Evolutionary conservation across 495 filamentous ascomycete genomes (phyloP).

Genomic region (Hyaloscypha finlandica): DNA sequence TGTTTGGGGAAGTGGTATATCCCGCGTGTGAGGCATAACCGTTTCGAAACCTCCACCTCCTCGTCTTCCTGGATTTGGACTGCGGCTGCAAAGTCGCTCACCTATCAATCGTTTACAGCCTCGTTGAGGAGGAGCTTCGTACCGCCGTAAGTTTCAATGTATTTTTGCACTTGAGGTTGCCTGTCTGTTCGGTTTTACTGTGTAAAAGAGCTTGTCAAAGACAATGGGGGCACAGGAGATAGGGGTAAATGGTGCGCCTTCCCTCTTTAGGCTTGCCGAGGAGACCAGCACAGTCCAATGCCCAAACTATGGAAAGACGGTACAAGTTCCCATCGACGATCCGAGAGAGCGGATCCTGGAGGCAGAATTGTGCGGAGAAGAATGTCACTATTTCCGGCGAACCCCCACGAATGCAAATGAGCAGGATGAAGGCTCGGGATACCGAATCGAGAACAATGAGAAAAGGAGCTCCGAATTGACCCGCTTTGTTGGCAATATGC

Average conservation of each 20-base stretch:
- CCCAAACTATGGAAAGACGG: background rate
- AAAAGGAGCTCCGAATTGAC: background rate
- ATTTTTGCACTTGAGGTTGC: background rate
- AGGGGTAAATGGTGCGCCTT: background rate
- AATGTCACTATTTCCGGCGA: background rate
- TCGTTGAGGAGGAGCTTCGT: background rate
- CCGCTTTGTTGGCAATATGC: background rate
- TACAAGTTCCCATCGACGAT: background rate
- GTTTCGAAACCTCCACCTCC: background rate
- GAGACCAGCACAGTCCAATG: background rate
- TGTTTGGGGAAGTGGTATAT: background rate
- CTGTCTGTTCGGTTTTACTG: too few species aligned
- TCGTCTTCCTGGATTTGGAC: background rate
- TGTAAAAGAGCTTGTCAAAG: background rate
- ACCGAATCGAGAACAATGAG: background rate
- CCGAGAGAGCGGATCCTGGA: background rate
- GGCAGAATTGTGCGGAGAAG: background rate
- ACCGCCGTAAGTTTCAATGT: background rate
- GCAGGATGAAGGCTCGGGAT: constrained; percentile 3
- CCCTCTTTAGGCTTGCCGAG: background rate
- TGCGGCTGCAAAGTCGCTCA: background rate
- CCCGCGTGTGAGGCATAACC: background rate
- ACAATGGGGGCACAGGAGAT: background rate
- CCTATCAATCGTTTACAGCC: background rate
- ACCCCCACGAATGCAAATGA: constrained; percentile 1